Conservation (phyloP, 2,329 filamentous ascomycete genomes). For the Nigrospora oryzae region DNA sequence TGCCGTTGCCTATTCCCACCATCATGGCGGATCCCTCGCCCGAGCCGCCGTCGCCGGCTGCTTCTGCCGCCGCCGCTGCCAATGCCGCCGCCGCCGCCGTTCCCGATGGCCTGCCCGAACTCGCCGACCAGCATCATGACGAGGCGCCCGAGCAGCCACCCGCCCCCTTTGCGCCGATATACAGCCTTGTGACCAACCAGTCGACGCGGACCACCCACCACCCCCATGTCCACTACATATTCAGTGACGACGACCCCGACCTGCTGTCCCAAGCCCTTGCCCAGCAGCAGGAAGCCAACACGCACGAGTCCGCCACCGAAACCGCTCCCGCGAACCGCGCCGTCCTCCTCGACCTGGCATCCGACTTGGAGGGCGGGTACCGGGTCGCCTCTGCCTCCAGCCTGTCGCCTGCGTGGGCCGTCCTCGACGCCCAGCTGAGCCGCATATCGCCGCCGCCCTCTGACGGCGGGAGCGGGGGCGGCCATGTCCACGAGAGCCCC, state of each 20-base stretch:
- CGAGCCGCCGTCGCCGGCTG: not conserved
- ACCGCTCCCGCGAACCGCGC: slow-evolving; percentile 29
- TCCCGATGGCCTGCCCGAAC: slow-evolving; percentile 6
- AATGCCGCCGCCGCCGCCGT: slow-evolving; percentile 3
- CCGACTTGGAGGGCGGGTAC: slow-evolving; percentile 32
- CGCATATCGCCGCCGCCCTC: slow-evolving; percentile 27
- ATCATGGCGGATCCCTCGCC: slow-evolving; percentile 4
- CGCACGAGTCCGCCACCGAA: slow-evolving; percentile 18
- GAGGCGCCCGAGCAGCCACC: slow-evolving; percentile 9
- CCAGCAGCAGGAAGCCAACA: slow-evolving; percentile 23
- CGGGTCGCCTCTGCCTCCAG: slow-evolving; percentile 62
- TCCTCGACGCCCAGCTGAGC: slow-evolving; percentile 36
- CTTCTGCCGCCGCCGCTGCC: not conserved
- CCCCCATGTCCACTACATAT: slow-evolving; percentile 84
- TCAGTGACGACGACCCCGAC: slow-evolving; percentile 82
- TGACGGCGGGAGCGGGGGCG: slow-evolving; percentile 18
- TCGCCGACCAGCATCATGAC: slow-evolving; percentile 6
- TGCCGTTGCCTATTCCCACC: not conserved
- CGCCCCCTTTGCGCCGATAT: slow-evolving; percentile 66
- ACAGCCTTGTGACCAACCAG: slow-evolving; percentile 73
- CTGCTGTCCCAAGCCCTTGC: slow-evolving; percentile 60
- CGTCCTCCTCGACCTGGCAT: slow-evolving; percentile 46
- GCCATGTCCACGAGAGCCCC: slow-evolving; percentile 15
- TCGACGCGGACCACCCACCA: slow-evolving; percentile 70
- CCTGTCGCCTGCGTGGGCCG: slow-evolving; percentile 65